phyloP scores from a whole-genome alignment of 371 early-diverging fungal genomes.

The Parasitella parasitica region DNA sequence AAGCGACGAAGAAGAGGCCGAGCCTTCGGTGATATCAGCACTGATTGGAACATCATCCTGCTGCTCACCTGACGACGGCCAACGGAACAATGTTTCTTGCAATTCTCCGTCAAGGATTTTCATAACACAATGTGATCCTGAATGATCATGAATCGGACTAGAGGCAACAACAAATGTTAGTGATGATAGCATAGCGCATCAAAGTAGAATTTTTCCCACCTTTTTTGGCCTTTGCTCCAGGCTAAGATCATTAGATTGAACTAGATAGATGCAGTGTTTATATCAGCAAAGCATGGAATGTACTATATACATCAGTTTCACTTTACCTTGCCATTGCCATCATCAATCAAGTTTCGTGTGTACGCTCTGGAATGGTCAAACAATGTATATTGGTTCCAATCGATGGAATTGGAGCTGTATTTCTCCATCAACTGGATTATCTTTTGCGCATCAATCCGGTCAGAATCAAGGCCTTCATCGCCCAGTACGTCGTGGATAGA shows the following conservation, averaged over 20 bases:
- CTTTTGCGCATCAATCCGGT: conserved; percentile 57
- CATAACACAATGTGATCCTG: conserved; percentile 93
- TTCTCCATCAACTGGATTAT: conserved; percentile 64
- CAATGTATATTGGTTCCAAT: conserved; percentile 79
- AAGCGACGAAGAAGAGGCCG: conserved; percentile 20
- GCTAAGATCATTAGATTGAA: conserved; percentile 92
- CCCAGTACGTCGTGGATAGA: conserved; percentile 27
- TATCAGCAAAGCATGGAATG: not conserved
- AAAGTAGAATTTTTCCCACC: conserved; percentile 57
- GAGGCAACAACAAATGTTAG: not conserved
- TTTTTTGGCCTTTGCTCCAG: conserved; percentile 80
- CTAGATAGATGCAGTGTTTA: conserved; percentile 13
- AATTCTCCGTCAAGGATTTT: conserved; percentile 87
- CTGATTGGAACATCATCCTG: conserved; percentile 22
- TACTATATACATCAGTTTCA: not conserved
- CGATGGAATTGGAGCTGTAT: conserved; percentile 62
- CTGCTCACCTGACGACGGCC: conserved; percentile 55
- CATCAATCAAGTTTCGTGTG: conserved; percentile 88
- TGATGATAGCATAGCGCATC: not conserved
- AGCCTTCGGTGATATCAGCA: conserved; percentile 3
- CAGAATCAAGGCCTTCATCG: conserved; percentile 46
- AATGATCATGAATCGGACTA: conserved; percentile 91
- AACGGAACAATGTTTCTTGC: conserved; percentile 77
- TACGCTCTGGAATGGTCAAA: conserved; percentile 76
- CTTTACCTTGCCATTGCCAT: conserved; percentile 81